Conservation (phyloP, 768 basidiomycete species). For the Leccinum incarnatum region DNA sequence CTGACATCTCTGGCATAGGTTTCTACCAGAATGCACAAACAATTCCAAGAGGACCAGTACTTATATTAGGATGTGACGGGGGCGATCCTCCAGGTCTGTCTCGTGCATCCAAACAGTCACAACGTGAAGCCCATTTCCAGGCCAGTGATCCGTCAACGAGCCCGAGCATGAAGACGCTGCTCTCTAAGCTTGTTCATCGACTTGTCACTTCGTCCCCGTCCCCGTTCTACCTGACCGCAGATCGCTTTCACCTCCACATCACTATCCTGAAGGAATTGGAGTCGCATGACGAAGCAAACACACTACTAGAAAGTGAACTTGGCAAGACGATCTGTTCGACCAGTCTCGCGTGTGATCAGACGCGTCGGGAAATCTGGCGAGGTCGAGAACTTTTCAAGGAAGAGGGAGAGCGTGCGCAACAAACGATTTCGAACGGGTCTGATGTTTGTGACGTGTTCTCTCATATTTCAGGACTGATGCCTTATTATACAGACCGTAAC, state of each 20-base stretch:
- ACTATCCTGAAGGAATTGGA: conserved; percentile 66
- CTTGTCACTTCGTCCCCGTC: conserved; percentile 62
- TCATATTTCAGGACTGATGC: conserved; percentile 20
- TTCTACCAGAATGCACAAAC: conserved; percentile 78
- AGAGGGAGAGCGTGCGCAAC: conserved; percentile 60
- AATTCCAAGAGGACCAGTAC: conserved; percentile 79
- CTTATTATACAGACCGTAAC: conserved; percentile 59
- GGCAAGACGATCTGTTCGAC: conserved; percentile 66
- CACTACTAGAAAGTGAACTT: conserved; percentile 63
- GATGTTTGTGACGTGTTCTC: conserved; percentile 21
- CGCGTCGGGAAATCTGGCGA: conserved; percentile 69
- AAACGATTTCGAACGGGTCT: conserved; percentile 59
- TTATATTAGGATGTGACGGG: conserved; percentile 83
- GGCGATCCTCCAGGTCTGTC: conserved; percentile 69
- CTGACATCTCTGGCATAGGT: conserved; percentile 42
- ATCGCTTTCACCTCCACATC: conserved; percentile 77
- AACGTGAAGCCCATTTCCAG: conserved; percentile 35
- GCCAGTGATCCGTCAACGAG: conserved; percentile 68
- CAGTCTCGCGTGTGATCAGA: conserved; percentile 71
- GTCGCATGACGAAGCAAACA: conserved; percentile 67
- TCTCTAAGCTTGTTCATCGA: conserved; percentile 76
- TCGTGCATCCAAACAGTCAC: background rate
- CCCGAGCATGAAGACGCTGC: conserved; percentile 57
- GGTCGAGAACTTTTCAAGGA: conserved; percentile 53
- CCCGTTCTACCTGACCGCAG: conserved; percentile 62